Evolutionary conservation across 768 basidiomycete species (phyloP).

Genomic region (Chalciporus piperatus): DNA sequence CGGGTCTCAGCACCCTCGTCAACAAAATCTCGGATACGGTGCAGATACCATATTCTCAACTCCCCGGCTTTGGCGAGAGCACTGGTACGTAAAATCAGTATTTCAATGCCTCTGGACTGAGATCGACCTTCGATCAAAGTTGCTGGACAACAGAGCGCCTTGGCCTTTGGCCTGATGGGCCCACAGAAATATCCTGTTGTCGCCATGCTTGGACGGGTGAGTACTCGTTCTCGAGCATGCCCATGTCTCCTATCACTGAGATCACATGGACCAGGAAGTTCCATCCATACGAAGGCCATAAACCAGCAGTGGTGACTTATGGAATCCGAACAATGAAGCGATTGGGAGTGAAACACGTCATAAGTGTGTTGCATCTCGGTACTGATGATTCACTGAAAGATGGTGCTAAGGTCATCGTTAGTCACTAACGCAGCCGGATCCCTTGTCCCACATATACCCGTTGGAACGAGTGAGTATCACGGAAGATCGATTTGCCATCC

Average conservation of each 20-base stretch:
- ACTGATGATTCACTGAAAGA: background rate
- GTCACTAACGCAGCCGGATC: conserved; percentile 90
- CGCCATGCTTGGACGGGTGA: conserved; percentile 83
- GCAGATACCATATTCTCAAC: conserved; percentile 59
- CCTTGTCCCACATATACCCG: conserved; percentile 65
- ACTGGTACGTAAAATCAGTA: conserved; percentile 51
- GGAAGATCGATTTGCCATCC: background rate
- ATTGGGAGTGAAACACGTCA: conserved; percentile 70
- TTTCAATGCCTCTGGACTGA: background rate
- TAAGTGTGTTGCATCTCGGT: conserved; percentile 52
- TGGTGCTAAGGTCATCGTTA: conserved; percentile 26
- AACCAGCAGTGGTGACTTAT: conserved; percentile 65
- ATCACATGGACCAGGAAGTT: conserved; percentile 46
- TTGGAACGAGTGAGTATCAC: conserved; percentile 72
- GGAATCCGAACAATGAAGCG: conserved; percentile 78
- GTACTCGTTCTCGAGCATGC: conserved; percentile 21
- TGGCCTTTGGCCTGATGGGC: conserved; percentile 81
- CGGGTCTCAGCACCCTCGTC: conserved; percentile 76
- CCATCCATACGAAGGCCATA: conserved; percentile 84
- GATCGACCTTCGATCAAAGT: conserved; percentile 42
- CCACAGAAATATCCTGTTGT: conserved; percentile 71
- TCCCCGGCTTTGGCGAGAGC: conserved; percentile 74
- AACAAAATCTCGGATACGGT: conserved; percentile 54
- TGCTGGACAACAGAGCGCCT: conserved; percentile 72
- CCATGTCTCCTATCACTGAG: background rate